Evolutionary conservation across 2,329 filamentous ascomycete species (phyloP).

Genomic region (Orbilia blumenaviensis): DNA sequence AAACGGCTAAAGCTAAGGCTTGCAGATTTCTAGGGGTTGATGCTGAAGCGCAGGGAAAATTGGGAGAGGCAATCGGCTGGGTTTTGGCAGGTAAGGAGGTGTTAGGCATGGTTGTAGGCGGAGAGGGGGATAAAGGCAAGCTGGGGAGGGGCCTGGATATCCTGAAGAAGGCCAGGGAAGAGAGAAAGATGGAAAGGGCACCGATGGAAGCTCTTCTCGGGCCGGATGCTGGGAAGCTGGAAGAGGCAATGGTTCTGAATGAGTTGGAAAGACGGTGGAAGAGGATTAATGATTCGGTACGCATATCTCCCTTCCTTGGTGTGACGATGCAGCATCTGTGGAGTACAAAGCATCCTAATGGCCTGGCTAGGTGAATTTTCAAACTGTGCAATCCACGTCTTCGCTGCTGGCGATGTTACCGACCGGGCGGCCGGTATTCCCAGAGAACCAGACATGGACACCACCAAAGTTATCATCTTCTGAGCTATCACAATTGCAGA

Average conservation of each 20-base stretch:
- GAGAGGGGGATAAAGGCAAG: conserved; percentile 65
- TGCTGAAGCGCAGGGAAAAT: conserved; percentile 81
- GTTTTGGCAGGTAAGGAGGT: conserved; percentile 78
- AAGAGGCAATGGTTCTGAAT: conserved; percentile 85
- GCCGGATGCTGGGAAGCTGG: conserved; percentile 80
- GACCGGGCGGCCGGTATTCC: conserved; percentile 26
- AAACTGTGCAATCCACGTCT: conserved; percentile 29
- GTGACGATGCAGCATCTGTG: neutral
- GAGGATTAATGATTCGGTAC: conserved; percentile 89
- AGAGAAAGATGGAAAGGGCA: conserved; percentile 58
- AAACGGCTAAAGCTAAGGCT: conserved; percentile 82
- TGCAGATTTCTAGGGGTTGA: conserved; percentile 92
- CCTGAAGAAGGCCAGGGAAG: conserved; percentile 72
- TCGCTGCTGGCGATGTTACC: conserved; percentile 35
- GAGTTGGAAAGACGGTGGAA: conserved; percentile 90
- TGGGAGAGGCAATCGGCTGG: conserved; percentile 88
- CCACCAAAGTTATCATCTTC: conserved; percentile 46
- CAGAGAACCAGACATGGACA: conserved; percentile 40
- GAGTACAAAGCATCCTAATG: conserved; percentile 9
- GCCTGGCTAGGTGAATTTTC: conserved; percentile 45
- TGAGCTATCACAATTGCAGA: conserved; percentile 35
- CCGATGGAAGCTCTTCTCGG: conserved; percentile 70
- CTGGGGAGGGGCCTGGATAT: conserved; percentile 74
- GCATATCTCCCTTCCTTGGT: neutral
- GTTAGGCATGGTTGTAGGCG: conserved; percentile 67